Conservation (phyloP, 1,284 basidiomycete species). For the Trichosporon faecale region DNA sequence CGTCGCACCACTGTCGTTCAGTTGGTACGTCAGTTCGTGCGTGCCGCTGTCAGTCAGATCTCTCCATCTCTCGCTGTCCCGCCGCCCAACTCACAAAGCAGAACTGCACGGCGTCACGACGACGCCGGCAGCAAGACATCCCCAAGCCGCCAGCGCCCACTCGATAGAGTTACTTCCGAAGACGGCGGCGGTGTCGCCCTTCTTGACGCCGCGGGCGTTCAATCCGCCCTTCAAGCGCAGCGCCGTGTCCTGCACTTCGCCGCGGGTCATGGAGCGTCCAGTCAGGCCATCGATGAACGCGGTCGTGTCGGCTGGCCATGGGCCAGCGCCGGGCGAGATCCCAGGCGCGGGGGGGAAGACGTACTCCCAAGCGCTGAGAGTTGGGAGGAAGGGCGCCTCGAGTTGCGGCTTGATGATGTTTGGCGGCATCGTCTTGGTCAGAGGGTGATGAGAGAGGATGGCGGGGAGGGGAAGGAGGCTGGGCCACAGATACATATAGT, state of each 20-base stretch:
- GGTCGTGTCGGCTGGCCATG: conserved; percentile 28
- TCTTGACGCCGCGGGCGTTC: conserved; percentile 32
- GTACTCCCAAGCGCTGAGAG: conserved; percentile 35
- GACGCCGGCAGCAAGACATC: conserved; percentile 50
- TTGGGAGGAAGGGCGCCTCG: conserved; percentile 37
- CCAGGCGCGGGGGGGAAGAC: conserved; percentile 12
- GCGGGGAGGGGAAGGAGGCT: no score
- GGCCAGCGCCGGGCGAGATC: conserved; percentile 16
- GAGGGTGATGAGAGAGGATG: background rate
- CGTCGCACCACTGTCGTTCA: conserved; percentile 58
- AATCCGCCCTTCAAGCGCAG: conserved; percentile 61
- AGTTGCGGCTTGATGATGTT: conserved; percentile 33
- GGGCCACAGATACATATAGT: no score
- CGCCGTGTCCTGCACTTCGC: conserved; percentile 58
- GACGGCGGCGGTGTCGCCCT: conserved; percentile 42
- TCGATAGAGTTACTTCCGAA: conserved; percentile 59
- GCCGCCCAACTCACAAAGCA: conserved; percentile 38
- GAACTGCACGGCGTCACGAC: conserved; percentile 45
- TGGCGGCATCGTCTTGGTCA: background rate
- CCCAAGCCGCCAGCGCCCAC: conserved; percentile 64
- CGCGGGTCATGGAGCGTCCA: conserved; percentile 60
- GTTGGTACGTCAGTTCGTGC: conserved; percentile 48
- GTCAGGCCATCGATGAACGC: conserved; percentile 68
- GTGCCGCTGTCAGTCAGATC: conserved; percentile 37
- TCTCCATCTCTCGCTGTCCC: conserved; percentile 53